Evolutionary conservation across 495 filamentous ascomycete species (phyloP).

Genomic region (Penicillium cinerascens): DNA sequence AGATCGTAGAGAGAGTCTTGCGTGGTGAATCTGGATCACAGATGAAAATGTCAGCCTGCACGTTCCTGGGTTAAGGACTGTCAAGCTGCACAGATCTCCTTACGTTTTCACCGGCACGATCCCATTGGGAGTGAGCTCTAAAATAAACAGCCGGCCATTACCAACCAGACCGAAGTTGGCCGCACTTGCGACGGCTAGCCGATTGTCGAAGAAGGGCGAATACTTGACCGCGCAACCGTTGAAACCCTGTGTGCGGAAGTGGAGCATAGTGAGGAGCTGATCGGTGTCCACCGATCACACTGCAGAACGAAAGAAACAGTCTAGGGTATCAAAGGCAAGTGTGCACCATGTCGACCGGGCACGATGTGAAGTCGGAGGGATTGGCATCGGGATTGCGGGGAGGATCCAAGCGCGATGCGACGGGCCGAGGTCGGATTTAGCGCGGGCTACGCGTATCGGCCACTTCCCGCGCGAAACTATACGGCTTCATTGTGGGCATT

Average conservation of each 20-base stretch:
- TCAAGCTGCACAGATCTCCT: background rate
- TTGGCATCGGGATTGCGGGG: slow-evolving; percentile 18
- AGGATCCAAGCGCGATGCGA: slow-evolving; percentile 10
- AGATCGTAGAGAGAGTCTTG: slow-evolving; percentile 95
- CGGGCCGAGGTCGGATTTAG: slow-evolving; percentile 17
- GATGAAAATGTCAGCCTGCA: background rate
- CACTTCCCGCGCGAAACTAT: slow-evolving; percentile 3
- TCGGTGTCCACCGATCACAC: slow-evolving; percentile 9
- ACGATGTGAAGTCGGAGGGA: slow-evolving; percentile 1
- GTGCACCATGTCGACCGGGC: slow-evolving; percentile 1
- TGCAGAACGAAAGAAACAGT: background rate
- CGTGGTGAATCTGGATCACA: slow-evolving; percentile 70
- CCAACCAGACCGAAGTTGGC: slow-evolving; percentile 96
- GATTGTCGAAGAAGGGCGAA: slow-evolving; percentile 94
- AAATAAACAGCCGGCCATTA: slow-evolving; percentile 83
- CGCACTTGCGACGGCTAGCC: slow-evolving; percentile 79
- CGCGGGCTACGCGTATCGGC: slow-evolving; percentile 3
- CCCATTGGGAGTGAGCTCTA: slow-evolving; percentile 75
- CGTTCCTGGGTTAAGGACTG: background rate
- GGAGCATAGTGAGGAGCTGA: slow-evolving; percentile 61
- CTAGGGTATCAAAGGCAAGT: slow-evolving; percentile 14
- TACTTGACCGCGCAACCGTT: slow-evolving; percentile 96
- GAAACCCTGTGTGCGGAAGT: slow-evolving; percentile 88
- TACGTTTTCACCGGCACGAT: slow-evolving; percentile 78
- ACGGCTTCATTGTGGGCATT: background rate